These are phyloP conservation scores for Smittium culicis DNA, from an alignment of 371 early-diverging fungal genomes.

Conservation along the genomic window DNA sequence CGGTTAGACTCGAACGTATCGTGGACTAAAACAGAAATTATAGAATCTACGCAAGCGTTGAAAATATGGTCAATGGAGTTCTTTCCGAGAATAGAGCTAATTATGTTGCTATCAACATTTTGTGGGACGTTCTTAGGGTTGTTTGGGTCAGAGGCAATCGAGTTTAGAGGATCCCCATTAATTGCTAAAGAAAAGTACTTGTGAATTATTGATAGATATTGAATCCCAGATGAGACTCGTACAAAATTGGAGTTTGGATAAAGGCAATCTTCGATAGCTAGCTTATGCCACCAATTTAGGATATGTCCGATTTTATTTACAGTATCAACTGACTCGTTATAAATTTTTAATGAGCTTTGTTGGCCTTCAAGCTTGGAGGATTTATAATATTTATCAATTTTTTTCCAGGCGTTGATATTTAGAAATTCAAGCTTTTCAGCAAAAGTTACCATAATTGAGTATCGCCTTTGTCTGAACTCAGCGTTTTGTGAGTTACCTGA, in stretches of 20 bases:
- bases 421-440: conserved; percentile 14
- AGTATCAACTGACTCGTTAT: background rate
- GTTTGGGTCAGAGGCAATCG: background rate
- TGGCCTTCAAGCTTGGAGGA: background rate
- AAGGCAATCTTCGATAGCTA: conserved; percentile 23
- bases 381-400: background rate
- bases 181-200: conserved; percentile 11
- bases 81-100: background rate
- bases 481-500: conserved; percentile 57
- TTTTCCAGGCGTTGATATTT: background rate
- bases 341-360: background rate
- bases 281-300: conserved; percentile 22
- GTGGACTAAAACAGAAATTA: conserved; percentile 43
- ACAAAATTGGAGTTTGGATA: conserved; percentile 31
- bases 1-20: conserved; percentile 59
- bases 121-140: background rate
- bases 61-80: background rate
- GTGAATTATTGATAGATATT: conserved; percentile 24
- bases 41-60: conserved; percentile 9
- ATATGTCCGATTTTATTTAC: conserved; percentile 13
- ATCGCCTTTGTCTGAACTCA: conserved; percentile 62
- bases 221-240: conserved; percentile 25
- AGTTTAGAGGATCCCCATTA: background rate
- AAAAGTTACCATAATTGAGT: conserved; percentile 39
- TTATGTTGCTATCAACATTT: background rate